Evolutionary conservation across 192 early-diverging fungal genomes (phyloP), one percentile per base, ranked within the genome.

Genomic region (Ambispora gerdemannii): DNA sequence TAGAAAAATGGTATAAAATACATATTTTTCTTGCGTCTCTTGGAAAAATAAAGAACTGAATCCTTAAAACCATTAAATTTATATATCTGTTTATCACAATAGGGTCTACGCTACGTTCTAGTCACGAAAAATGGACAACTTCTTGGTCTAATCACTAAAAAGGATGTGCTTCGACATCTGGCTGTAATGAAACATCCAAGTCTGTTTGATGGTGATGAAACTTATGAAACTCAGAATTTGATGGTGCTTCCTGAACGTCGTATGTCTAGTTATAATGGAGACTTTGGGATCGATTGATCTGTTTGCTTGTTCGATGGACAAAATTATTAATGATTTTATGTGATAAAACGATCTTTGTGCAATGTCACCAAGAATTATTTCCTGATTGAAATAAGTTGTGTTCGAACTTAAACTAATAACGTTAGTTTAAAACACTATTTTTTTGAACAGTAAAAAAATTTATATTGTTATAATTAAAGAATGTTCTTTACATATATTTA

Each of bases 61-160:
- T 3, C 27, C 17, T 47, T 47, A 50, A 50, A 27, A 11, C 2
- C 2, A 61, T 62, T 36, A 47, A 20, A 17, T 49, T 61, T 58
- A 27, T 38, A 24, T 47, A 20, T 75, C 2, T 32, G 6, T 10
- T 55, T 10, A 47, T 34, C 2, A 10, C 7, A 19, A 10, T 74
- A 78, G 77, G 87, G 88, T 24, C 75, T 90, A 24, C 81, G 87
- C 4, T 87, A 90, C 61, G 77, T 85, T 11, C 51, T 90, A 20
- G 80, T 85, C 24, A 82, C 85, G 0, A 82, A 87, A 66, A 80
- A 86, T 53, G 88, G 83, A 3, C 70, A 77, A 33, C 69, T 90
- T 27, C 73, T 86, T 1, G 89, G 89, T 17, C 74, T 90, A 30
- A 87, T 90, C 62, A 90, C 89, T 2, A 90, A 90, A 55, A 90